These are phyloP conservation scores for Acanthochlamys bracteata DNA, from an alignment of 106 monocot genomes.

Conservation along the genomic window DNA sequence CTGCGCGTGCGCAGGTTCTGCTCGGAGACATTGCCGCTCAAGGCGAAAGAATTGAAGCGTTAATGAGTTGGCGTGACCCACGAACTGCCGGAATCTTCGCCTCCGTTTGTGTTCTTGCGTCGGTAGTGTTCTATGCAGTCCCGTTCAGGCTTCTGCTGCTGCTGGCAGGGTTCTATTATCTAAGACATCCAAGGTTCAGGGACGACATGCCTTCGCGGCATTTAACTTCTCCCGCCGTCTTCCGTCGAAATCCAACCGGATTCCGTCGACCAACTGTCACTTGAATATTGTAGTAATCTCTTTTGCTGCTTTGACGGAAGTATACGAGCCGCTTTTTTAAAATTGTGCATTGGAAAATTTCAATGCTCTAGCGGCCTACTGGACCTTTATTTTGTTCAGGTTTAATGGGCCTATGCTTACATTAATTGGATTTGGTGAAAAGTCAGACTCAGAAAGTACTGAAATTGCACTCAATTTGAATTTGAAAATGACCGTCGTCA, in stretches of 20 bases:
- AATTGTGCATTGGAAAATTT: no score
- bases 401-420: no score
- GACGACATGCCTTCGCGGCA: slow-evolving; percentile 62
- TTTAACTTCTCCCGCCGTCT: slow-evolving; percentile 79
- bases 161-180: slow-evolving; percentile 43
- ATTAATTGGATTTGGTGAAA: no score
- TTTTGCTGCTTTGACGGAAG: no score
- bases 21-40: slow-evolving; percentile 82
- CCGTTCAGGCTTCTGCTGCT: slow-evolving; percentile 50
- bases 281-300: background rate
- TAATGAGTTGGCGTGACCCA: slow-evolving; percentile 76
- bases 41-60: slow-evolving; percentile 71
- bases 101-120: slow-evolving; percentile 35
- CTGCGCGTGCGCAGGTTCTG: slow-evolving; percentile 60
- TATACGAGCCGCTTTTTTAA: no score
- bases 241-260: slow-evolving; percentile 64
- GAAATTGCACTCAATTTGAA: no score
- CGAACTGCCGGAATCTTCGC: slow-evolving; percentile 69
- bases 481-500: no score
- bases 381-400: no score
- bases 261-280: slow-evolving; percentile 15
- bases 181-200: slow-evolving; percentile 81
- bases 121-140: slow-evolving; percentile 55
- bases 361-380: no score
- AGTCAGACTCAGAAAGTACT: no score